Evolutionary conservation across 371 early-diverging fungal species (phyloP), one percentile per base, ranked within the genome.

Genomic region (Mucor circinelloides): DNA sequence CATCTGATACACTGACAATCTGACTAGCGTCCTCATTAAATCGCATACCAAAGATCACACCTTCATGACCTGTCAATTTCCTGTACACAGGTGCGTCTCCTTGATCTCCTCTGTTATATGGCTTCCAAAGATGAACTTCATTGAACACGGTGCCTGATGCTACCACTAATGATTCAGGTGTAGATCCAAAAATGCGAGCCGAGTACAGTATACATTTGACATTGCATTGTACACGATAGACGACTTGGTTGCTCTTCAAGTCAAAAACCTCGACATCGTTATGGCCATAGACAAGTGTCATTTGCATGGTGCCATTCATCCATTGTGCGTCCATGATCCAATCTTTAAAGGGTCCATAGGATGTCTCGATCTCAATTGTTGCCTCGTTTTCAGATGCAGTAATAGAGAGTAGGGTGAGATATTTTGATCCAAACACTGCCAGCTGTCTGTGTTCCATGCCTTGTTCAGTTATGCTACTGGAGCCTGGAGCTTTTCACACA

Each of bases 131-230:
- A 62, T 91, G 81, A 0, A 93, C 91, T 54, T 93, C 83, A 71
- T 91, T 92, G 69, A 94, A 95, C 3, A 93, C 93, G 0, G 96
- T 95, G 1, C 96, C 96, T 5, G 90, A 87, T 0, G 91, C 93
- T 2, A 95, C 74, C 8, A 76, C 67, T 17, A 95, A 64, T 0
- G 74, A 73, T 5, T 79, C 81, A 9, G 73, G 48, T 0, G 85
- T 84, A 2, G 60, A 68, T 48, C 92, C 92, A 66, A 75, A 83
- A 48, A 93, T 86, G 13, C 81, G 72, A 0, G 94, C 96, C 5
- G 91, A 88, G 72, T 93, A 84, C 76, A 92, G 59, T 15, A 91
- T 87, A 61, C 92, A 90, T 21, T 79, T 84, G 17, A 83, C 86
- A 54, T 83, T 71, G 46, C 89, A 90, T 57, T 87, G 84, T 7